Base-by-base conservation (phyloP, 2,329 filamentous ascomycete species). In the Cytospora chrysosperma region DNA sequence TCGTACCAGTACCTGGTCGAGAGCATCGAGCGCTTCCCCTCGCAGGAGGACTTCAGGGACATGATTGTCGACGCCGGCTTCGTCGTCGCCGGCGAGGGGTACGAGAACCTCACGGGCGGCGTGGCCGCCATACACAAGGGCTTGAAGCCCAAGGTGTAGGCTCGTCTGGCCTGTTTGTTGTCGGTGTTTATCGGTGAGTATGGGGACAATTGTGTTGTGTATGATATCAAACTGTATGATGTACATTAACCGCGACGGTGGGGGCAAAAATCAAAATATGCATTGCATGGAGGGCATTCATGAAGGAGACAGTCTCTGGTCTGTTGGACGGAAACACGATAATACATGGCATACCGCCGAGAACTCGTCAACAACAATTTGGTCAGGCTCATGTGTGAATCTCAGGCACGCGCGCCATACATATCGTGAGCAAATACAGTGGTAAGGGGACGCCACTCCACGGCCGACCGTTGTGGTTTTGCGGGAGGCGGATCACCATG, bases 1-100 rank as follows among this genome's bases (percentile, higher is more conserved):
- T 97, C 92, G 75, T 99, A 99, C 77, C 95, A 99, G 81, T 99
- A 99, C 77, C 82, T 99, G 12, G 95, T 99, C 12, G 95, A 99
- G 82, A 97, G 93, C 76, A 99, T 99, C 75, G 93, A 97, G 78
- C 82, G 85, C 55, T 98, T 98, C 74, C 96, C 95, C 0, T 89
- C 81, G 69, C 96, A 99, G 80, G 83, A 87, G 59, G 87, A 92
- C 69, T 99, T 96, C 73, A 85, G 88, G 68, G 83, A 86, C 37
- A 93, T 96, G 91, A 95, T 96, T 72, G 76, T 85, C 69, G 85
- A 88, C 28, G 94, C 92, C 3, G 94, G 94, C 1, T 99, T 99
- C 73, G 80, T 90, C 67, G 87, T 96, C 51, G 92, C 91, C 1
- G 93, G 90, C 1, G 78, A 86, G 59, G 92, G 91, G 0, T 99